These are phyloP conservation scores for Aureobasidium sp. DNA, from an alignment of 2,329 filamentous ascomycete species.

Conservation along the genomic window DNA sequence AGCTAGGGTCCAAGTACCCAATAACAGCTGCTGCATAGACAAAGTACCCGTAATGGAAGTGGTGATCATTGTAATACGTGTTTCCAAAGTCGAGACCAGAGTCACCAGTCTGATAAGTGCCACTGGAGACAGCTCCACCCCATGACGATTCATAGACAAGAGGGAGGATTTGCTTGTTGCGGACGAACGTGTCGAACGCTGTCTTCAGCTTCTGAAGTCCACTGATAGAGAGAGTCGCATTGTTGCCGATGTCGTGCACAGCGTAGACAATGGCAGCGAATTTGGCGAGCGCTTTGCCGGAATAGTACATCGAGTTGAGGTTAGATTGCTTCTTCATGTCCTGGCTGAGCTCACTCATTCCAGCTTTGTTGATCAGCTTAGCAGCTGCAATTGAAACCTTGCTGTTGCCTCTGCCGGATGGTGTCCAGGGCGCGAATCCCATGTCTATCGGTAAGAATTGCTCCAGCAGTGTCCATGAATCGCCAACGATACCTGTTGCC, in stretches of 20 bases:
- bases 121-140: constrained; percentile 73
- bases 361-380: constrained; percentile 48
- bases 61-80: constrained; percentile 65
- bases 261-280: constrained; percentile 39
- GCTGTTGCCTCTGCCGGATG: constrained; percentile 34
- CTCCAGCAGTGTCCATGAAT: constrained; percentile 73
- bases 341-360: constrained; percentile 62
- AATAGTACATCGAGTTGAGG: constrained; percentile 84
- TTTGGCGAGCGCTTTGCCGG: constrained; percentile 53
- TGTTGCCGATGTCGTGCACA: constrained; percentile 45
- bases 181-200: constrained; percentile 40
- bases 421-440: constrained; percentile 71
- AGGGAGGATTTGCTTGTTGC: constrained; percentile 38
- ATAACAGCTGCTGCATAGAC: constrained; percentile 80
- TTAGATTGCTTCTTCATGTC: constrained; percentile 66
- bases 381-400: constrained; percentile 38
- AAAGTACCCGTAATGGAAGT: constrained; percentile 71
- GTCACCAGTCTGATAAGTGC: constrained; percentile 69
- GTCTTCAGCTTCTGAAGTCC: constrained; percentile 43
- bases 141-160: constrained; percentile 53
- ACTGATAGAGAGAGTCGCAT: constrained; percentile 45
- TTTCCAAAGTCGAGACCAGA: constrained; percentile 79
- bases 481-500: constrained; percentile 62
- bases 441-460: constrained; percentile 62
- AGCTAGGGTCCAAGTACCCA: constrained; percentile 65